Percentiles rank a stretch among this genome's conserved stretches.
Evolutionary conservation across 2,329 filamentous ascomycete species (phyloP).

Genomic region (Phyllosticta capitalensis): DNA sequence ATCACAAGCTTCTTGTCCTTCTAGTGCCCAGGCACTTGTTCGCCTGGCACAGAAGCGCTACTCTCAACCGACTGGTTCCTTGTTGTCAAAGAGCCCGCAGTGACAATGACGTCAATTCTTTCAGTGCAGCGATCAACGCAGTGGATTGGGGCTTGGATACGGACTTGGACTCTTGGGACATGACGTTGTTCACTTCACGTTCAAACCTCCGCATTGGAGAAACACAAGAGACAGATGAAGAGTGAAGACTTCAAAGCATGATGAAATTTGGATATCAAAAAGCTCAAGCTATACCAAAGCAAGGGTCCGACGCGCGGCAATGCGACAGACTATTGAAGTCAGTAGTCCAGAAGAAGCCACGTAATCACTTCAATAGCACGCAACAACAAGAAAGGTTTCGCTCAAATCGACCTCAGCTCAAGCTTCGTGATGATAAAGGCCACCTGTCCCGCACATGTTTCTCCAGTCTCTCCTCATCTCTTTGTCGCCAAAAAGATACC

Average conservation of each 20-base stretch:
- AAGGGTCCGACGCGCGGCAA: neutral
- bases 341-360: neutral
- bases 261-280: neutral
- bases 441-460: neutral
- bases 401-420: neutral
- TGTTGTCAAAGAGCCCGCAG: neutral
- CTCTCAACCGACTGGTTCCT: neutral
- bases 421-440: neutral
- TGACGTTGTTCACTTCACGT: too few species aligned
- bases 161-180: neutral
- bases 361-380: neutral
- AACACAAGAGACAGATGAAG: neutral
- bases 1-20: neutral
- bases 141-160: neutral
- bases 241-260: neutral
- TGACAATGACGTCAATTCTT: neutral
- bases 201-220: neutral
- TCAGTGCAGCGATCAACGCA: neutral
- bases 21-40: neutral
- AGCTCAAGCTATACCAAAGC: neutral
- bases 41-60: neutral
- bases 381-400: neutral
- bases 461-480: neutral
- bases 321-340: neutral
- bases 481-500: neutral